Conservation (phyloP, 78 protist species). For the Cavenderia fasciculata region DNA sequence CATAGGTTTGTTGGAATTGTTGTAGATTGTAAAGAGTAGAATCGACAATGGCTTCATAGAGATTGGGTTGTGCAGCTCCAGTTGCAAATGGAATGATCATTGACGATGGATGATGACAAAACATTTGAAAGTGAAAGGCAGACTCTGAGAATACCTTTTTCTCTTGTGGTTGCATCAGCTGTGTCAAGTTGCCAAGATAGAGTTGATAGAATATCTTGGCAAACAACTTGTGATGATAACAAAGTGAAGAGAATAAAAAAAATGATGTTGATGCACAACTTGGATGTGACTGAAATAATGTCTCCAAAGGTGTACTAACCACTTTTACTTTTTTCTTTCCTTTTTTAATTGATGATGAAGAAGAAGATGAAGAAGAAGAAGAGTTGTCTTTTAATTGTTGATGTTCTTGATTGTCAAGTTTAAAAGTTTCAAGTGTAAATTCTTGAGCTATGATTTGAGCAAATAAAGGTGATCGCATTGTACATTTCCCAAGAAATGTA, state of each 20-base stretch:
- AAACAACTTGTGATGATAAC: not conserved
- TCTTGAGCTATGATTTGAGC: conserved; percentile 1
- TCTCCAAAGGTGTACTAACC: not conserved
- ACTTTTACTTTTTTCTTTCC: not conserved
- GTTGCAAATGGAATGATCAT: conserved; percentile 13
- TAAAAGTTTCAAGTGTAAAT: too few relatives aligned
- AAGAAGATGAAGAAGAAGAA: too few relatives aligned
- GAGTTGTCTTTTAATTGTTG: too few relatives aligned
- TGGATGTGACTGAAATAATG: not conserved
- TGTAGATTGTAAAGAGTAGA: too few relatives aligned
- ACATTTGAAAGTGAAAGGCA: conserved; percentile 3
- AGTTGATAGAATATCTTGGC: conserved; percentile 9
- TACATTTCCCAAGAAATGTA: not conserved
- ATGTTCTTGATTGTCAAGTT: too few relatives aligned
- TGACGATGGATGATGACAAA: not conserved
- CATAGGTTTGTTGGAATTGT: not conserved
- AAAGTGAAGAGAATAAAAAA: not conserved
- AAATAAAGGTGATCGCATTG: not conserved
- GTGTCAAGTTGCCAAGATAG: not conserved
- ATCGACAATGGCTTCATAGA: not conserved
- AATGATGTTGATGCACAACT: not conserved
- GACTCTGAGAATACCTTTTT: not conserved
- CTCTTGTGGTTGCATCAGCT: conserved; percentile 10
- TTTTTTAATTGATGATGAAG: not conserved
- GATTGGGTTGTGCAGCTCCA: not conserved